Evolutionary conservation across 257 asterid genomes (phyloP), one percentile per base, ranked within the genome.

Genomic region (Jacaranda mimosifolia): DNA sequence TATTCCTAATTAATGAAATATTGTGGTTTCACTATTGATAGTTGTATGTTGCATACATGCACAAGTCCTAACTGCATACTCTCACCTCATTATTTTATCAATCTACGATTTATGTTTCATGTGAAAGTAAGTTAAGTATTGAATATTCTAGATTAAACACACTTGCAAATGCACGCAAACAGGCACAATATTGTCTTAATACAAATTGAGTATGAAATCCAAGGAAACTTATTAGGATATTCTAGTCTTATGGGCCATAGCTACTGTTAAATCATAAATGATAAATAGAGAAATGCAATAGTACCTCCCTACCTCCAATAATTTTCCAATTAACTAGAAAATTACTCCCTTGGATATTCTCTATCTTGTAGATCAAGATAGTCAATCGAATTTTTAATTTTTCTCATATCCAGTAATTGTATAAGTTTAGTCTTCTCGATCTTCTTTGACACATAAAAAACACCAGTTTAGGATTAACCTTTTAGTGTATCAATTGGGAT

Each of bases 1-100:
- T 55, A 13, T 45, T 13, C n/a, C 15, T 43, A 56, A 14, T 38
- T 45, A 42, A 46, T 10, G 11, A 57, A 49, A 67, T 67, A 36
- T 5, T 2, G n/a, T 40, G n/a, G 36, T 19, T 59, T 65, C 36
- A 46, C 38, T 15, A 21, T 7, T 14, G 8, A 65, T 68, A 15
- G 4, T 67, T 39, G 57, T 26, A 70, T 12, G 32, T 36, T 36
- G 2, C 3, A 13, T 48, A 35, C 63, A 71, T 40, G 26, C 72
- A 72, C 21, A 14, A 48, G 73, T 32, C 55, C 62, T 8, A 67
- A 14, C 55, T n/a, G 4, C 64, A 40, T n/a, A 40, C 36, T 64
- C 43, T 65, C 60, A 57, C 68, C 4, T 14, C 32, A 70, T 45
- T 60, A 63, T 43, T 76, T 52, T 45, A 48, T 68, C 55, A 55